Evolutionary conservation across 495 filamentous ascomycete genomes (phyloP).

Genomic region (Penicillium pulvis): DNA sequence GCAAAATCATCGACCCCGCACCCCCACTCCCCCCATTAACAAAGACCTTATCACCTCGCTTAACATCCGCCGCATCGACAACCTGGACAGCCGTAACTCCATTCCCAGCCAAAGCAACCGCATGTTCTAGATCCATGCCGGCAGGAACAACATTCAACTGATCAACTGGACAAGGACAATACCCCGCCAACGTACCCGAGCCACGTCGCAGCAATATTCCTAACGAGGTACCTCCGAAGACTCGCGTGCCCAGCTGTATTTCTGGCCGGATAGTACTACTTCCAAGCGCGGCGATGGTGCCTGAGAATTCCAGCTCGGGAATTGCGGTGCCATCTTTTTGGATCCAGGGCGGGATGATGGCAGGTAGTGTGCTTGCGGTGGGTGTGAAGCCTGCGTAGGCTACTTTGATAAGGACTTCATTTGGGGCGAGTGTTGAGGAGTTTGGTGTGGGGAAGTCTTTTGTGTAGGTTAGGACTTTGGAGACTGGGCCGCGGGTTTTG

Average conservation of each 20-base stretch:
- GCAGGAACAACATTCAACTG: background rate
- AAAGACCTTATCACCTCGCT: background rate
- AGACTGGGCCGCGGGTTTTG: background rate
- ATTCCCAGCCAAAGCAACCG: slow-evolving; percentile 1
- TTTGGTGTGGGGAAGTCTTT: background rate
- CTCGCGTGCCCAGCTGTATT: background rate
- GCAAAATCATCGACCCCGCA: background rate
- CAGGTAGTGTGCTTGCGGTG: background rate
- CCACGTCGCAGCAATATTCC: background rate
- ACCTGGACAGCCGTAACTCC: slow-evolving; percentile 4
- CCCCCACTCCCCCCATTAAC: background rate
- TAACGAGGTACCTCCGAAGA: background rate
- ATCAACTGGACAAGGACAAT: background rate
- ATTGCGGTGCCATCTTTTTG: background rate
- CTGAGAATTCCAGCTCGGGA: slow-evolving; percentile 5
- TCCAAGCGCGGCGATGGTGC: background rate
- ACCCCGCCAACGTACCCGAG: background rate
- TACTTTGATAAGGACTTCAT: slow-evolving; percentile 3
- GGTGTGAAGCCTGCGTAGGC: background rate
- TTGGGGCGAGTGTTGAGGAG: background rate
- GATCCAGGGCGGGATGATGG: background rate
- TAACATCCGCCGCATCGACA: background rate
- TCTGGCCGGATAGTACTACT: background rate
- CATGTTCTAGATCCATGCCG: background rate
- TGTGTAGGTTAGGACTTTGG: background rate